A percentile compares a stretch with the other conserved stretches of the same genome.
phyloP scores from a whole-genome alignment of 495 filamentous ascomycete species.

The Neurospora terricola region DNA sequence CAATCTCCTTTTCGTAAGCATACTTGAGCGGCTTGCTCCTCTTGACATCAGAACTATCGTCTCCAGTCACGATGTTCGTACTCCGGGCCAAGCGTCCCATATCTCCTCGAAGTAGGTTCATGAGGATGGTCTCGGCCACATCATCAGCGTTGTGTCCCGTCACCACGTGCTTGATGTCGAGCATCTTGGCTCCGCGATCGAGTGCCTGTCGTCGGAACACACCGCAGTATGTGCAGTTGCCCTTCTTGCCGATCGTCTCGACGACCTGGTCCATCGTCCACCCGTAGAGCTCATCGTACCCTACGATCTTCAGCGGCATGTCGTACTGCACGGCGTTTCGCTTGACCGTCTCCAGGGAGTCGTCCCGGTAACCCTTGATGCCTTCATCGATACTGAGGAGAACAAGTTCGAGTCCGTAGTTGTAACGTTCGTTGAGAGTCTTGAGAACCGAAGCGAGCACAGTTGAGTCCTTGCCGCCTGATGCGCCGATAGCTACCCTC shows the following conservation, averaged over 20 bases:
- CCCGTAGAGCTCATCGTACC: conserved; percentile 90
- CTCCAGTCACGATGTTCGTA: conserved; percentile 85
- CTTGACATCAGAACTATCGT: conserved; percentile 65
- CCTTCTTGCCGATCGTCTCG: conserved; percentile 90
- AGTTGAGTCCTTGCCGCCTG: conserved; percentile 95
- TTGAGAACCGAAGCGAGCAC: conserved; percentile 91
- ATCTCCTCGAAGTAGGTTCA: conserved; percentile 92
- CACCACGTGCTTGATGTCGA: conserved; percentile 89
- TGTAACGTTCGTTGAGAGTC: conserved; percentile 81
- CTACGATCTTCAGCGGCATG: conserved; percentile 82
- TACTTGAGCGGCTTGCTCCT: conserved; percentile 95
- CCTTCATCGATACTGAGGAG: conserved; percentile 93
- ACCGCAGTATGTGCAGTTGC: conserved; percentile 97
- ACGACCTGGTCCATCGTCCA: conserved; percentile 99
- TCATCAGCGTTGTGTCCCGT: conserved; percentile 98
- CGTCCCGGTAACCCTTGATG: conserved; percentile 92
- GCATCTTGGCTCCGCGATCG: conserved; percentile 77
- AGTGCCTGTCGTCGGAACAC: conserved; percentile 93
- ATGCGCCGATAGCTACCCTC: conserved; percentile 87
- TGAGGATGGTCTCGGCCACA: conserved; percentile 94
- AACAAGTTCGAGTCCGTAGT: conserved; percentile 77
- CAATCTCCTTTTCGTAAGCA: conserved; percentile 98
- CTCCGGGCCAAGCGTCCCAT: conserved; percentile 75
- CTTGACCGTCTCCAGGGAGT: conserved; percentile 92
- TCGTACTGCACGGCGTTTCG: conserved; percentile 81